phyloP scores from a whole-genome alignment of 192 early-diverging fungal genomes.

The Gryganskiella cystojenkinii region DNA sequence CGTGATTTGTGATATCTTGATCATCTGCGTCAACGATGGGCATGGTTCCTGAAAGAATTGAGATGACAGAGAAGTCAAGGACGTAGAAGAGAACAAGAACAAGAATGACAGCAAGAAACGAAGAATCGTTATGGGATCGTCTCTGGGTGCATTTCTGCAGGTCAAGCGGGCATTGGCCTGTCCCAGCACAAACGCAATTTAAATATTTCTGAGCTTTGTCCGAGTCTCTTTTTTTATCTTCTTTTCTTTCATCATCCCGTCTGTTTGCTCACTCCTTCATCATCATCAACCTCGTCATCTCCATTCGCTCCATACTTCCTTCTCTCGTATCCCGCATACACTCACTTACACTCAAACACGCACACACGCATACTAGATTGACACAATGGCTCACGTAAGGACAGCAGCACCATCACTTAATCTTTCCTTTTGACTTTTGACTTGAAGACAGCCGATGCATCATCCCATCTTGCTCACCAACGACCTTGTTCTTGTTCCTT shows the following conservation, averaged over 20 bases:
- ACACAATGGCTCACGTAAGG: constrained; percentile 45
- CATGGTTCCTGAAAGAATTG: no score
- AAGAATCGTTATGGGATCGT: no score
- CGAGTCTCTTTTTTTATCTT: background rate
- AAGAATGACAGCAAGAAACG: no score
- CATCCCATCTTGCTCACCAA: no score
- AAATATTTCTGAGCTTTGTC: no score
- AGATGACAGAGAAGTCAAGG: no score
- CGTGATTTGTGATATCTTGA: no score
- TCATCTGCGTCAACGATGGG: no score
- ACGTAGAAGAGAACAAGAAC: no score
- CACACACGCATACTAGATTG: background rate
- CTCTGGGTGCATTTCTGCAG: constrained; percentile 12
- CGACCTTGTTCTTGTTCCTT: constrained; percentile 5
- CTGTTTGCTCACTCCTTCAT: background rate
- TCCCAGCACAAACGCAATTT: no score
- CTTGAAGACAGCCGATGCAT: background rate
- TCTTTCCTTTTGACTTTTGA: background rate
- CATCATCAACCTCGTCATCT: constrained; percentile 1
- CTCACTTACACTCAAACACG: constrained; percentile 2
- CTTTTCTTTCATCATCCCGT: background rate
- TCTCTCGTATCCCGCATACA: background rate
- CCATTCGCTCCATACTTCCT: background rate
- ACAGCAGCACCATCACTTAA: background rate
- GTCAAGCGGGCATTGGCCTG: no score